A percentile compares a stretch with the other conserved stretches of the same genome.
phyloP scores from a whole-genome alignment of 257 asterid genomes.

The Solanum peruvianum region DNA sequence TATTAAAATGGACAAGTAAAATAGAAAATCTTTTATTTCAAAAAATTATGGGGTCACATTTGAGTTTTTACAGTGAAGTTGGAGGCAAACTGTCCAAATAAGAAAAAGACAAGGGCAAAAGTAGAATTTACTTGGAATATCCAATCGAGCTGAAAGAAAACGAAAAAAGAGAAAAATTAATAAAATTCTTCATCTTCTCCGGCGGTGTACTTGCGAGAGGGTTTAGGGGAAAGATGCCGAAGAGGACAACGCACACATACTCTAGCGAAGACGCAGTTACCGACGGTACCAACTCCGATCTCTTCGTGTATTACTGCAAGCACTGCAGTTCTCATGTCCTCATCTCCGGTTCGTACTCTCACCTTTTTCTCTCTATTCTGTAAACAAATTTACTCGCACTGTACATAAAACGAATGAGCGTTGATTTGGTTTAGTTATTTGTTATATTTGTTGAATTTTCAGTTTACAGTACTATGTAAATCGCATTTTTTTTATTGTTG shows the following conservation, averaged over 20 bases:
- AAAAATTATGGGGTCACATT: neutral
- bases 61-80: neutral
- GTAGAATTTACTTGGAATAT: neutral
- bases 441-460: neutral
- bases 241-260: conserved; percentile 94
- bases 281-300: conserved; percentile 84
- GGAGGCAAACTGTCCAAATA: neutral
- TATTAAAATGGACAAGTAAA: too few relatives aligned
- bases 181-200: neutral
- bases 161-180: neutral
- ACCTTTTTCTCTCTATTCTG: neutral
- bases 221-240: conserved; percentile 46
- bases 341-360: conserved; percentile 54
- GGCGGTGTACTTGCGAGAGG: neutral
- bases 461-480: neutral
- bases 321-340: conserved; percentile 94
- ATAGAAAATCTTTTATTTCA: neutral
- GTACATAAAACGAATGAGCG: neutral
- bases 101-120: neutral
- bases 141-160: neutral
- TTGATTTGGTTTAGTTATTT: neutral
- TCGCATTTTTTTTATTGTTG: neutral
- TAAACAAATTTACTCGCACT: neutral
- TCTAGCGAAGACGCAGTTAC: conserved; percentile 94
- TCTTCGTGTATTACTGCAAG: conserved; percentile 93